phyloP scores from a whole-genome alignment of 306 rosid species.

The Vigna mungo region DNA sequence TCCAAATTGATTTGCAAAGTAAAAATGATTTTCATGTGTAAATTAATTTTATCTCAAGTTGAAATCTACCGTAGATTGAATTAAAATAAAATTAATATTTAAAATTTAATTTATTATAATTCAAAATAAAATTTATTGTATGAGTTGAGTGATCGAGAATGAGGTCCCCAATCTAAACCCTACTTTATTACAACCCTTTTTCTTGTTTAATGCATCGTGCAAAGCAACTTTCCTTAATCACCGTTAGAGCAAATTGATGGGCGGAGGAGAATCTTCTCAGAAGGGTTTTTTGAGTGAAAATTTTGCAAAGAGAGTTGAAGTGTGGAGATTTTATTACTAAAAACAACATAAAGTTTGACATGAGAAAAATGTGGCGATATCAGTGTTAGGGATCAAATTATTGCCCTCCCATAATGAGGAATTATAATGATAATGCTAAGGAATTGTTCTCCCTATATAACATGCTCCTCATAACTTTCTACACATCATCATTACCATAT shows the following conservation, averaged over 20 bases:
- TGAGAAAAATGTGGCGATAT: constrained; percentile 42
- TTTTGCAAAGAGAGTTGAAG: background rate
- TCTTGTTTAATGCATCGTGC: constrained; percentile 23
- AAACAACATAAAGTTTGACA: background rate
- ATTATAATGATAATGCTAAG: constrained; percentile 35
- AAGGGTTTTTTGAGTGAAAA: background rate
- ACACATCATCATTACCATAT: constrained; percentile 28
- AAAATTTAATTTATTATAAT: too few species aligned
- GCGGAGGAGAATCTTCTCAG: constrained; percentile 8
- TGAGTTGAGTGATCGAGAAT: background rate
- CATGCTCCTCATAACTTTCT: constrained; percentile 18
- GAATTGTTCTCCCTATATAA: constrained; percentile 24
- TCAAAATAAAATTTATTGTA: too few species aligned
- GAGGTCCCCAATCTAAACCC: constrained; percentile 30
- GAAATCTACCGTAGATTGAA: too few species aligned
- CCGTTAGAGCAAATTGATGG: constrained; percentile 11
- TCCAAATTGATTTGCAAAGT: too few species aligned
- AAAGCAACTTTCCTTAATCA: constrained; percentile 29
- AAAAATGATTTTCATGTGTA: too few species aligned
- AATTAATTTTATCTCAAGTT: too few species aligned
- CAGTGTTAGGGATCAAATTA: constrained; percentile 32
- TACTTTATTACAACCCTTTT: constrained; percentile 1
- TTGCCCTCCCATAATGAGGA: constrained; percentile 42
- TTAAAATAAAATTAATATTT: too few species aligned
- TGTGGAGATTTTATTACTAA: background rate